Conservation (phyloP, 2,329 filamentous ascomycete species). For the Trichoderma citrinoviride region DNA sequence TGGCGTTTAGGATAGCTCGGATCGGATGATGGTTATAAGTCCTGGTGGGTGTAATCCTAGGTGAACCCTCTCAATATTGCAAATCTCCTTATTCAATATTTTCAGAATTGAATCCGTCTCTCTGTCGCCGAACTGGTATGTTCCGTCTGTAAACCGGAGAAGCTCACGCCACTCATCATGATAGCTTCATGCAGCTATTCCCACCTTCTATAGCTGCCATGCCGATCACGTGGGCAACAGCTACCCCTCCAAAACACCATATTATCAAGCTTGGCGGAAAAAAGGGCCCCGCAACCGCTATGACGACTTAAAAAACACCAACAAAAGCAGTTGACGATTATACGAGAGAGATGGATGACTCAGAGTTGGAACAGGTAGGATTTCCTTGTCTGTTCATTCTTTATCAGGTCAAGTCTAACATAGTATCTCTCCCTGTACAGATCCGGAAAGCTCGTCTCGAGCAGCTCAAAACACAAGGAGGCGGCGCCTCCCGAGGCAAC, state of each 20-base stretch:
- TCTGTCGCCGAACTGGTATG: not conserved
- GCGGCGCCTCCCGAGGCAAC: constrained; percentile 45
- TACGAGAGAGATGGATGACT: constrained; percentile 41
- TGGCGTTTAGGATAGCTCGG: too few species aligned
- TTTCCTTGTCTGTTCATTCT: not conserved
- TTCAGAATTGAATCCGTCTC: too few species aligned
- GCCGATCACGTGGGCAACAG: too few species aligned
- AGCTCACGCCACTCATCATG: not conserved
- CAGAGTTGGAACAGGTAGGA: constrained; percentile 36
- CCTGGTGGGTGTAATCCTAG: too few species aligned
- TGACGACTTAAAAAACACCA: too few species aligned
- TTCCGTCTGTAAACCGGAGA: not conserved
- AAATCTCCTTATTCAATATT: too few species aligned
- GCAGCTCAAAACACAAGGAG: constrained; percentile 77
- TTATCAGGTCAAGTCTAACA: not conserved
- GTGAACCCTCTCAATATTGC: too few species aligned
- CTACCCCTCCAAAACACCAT: too few species aligned
- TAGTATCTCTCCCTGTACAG: constrained; percentile 41
- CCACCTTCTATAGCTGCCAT: not conserved
- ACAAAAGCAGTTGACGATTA: too few species aligned
- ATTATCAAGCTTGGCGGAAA: too few species aligned
- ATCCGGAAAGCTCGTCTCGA: constrained; percentile 90
- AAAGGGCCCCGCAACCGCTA: too few species aligned
- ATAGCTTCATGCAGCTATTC: not conserved
- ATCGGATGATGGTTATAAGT: too few species aligned